phyloP scores from a whole-genome alignment of 2,329 filamentous ascomycete species.

The Claviceps arundinis region DNA sequence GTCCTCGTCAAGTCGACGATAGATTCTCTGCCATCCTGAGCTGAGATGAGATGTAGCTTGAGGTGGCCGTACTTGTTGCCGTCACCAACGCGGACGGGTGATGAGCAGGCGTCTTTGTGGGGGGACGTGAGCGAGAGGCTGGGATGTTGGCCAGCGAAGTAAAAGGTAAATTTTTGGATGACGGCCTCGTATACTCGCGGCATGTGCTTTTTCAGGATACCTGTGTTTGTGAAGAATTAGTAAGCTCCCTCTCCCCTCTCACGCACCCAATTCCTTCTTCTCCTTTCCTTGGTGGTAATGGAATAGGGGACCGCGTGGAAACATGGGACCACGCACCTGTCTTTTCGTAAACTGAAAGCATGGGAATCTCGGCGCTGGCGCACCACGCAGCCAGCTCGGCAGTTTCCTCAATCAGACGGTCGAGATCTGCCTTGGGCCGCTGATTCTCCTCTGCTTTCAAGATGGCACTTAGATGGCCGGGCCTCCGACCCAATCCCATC shows the following conservation, averaged over 20 bases:
- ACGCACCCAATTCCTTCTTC: not conserved
- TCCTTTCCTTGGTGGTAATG: not conserved
- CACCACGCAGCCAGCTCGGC: slow-evolving; percentile 91
- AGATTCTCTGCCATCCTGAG: slow-evolving; percentile 81
- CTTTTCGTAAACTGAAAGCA: slow-evolving; percentile 82
- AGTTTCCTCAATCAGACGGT: slow-evolving; percentile 77
- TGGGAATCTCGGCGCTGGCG: slow-evolving; percentile 73
- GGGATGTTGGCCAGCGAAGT: slow-evolving; percentile 69
- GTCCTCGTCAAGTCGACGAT: slow-evolving; percentile 93
- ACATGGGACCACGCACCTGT: slow-evolving; percentile 46
- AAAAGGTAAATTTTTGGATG: slow-evolving; percentile 65
- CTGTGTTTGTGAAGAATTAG: slow-evolving; percentile 29
- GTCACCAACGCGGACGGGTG: slow-evolving; percentile 14
- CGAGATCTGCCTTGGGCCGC: slow-evolving; percentile 59
- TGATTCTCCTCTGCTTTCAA: slow-evolving; percentile 60
- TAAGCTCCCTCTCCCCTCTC: not conserved
- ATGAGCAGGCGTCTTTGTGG: slow-evolving; percentile 25
- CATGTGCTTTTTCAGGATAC: slow-evolving; percentile 78
- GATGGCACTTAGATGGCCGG: slow-evolving; percentile 78
- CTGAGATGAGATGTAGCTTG: slow-evolving; percentile 65
- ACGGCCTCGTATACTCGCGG: slow-evolving; percentile 73
- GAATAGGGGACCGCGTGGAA: not conserved
- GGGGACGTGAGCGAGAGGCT: slow-evolving; percentile 45
- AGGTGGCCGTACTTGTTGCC: slow-evolving; percentile 28
- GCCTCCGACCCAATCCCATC: slow-evolving; percentile 56